These are phyloP conservation scores for Diaporthe nobilis DNA, from an alignment of 2,329 filamentous ascomycete genomes.

Conservation along the genomic window DNA sequence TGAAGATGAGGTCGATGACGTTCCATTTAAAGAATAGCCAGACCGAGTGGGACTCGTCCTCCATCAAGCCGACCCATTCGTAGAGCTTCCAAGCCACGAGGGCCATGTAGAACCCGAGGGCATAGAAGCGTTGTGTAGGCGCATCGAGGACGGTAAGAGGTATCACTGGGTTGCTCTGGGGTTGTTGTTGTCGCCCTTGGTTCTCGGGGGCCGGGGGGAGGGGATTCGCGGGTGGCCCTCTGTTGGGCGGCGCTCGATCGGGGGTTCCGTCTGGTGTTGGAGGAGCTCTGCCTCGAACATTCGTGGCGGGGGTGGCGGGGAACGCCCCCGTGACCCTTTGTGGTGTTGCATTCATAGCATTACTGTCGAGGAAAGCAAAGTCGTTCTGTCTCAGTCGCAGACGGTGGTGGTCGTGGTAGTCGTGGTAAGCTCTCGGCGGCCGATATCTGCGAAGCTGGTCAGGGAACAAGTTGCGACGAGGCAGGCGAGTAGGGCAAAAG, in stretches of 20 bases:
- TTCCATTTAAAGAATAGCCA: constrained; percentile 96
- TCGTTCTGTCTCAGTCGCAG: constrained; percentile 9
- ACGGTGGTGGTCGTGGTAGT: constrained; percentile 13
- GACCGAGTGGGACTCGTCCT: constrained; percentile 89
- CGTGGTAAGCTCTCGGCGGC: constrained; percentile 41
- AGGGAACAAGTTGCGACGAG: constrained; percentile 21
- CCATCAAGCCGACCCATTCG: constrained; percentile 84
- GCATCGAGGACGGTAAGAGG: constrained; percentile 87
- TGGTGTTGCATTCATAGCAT: constrained; percentile 43
- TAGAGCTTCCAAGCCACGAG: constrained; percentile 88
- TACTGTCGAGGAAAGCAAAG: constrained; percentile 27
- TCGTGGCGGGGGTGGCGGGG: constrained; percentile 42
- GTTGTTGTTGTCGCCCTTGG: constrained; percentile 55
- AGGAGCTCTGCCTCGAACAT: constrained; percentile 41
- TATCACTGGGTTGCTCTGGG: constrained; percentile 75
- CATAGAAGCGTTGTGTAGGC: constrained; percentile 91
- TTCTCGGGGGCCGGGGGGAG: constrained; percentile 59
- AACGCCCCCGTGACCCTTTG: constrained; percentile 41
- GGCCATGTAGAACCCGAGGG: constrained; percentile 81
- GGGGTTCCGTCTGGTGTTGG: constrained; percentile 36
- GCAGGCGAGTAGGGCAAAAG: background rate
- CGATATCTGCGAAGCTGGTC: constrained; percentile 37
- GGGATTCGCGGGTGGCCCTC: background rate
- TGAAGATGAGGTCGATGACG: constrained; percentile 85
- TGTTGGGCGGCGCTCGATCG: constrained; percentile 23